A percentile compares a stretch with the other conserved stretches of the same genome.
Evolutionary conservation across 2,329 filamentous ascomycete genomes (phyloP).

Genomic region (Aspergillus fijiensis): DNA sequence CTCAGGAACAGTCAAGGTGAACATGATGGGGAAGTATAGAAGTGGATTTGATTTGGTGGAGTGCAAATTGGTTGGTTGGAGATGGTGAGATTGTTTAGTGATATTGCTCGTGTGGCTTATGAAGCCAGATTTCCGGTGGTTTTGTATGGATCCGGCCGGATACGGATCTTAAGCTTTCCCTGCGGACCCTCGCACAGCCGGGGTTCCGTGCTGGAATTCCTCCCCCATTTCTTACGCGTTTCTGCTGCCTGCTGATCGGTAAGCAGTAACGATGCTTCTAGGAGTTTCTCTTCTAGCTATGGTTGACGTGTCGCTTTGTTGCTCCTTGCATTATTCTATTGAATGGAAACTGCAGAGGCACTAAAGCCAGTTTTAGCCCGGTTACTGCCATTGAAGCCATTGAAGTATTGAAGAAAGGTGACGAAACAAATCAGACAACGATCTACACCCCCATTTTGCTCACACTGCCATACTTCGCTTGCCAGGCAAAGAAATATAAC

Average conservation of each 20-base stretch:
- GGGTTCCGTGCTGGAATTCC: neutral
- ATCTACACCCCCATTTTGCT: conserved; percentile 40
- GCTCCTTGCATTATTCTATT: neutral
- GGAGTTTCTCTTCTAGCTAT: neutral
- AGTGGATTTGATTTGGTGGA: neutral
- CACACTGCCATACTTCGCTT: conserved; percentile 91
- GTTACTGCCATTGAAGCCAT: neutral
- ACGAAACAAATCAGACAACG: neutral
- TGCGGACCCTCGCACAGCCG: neutral
- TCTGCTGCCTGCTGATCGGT: neutral
- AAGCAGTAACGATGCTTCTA: neutral
- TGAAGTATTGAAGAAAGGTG: neutral
- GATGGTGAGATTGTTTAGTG: neutral
- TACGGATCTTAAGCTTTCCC: neutral
- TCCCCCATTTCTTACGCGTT: neutral
- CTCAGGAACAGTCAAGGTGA: conserved; percentile 46
- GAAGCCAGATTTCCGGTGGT: neutral
- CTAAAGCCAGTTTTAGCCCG: neutral
- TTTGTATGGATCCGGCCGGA: neutral
- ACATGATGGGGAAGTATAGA: conserved; percentile 29
- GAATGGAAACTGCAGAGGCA: neutral
- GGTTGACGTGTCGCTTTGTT: neutral
- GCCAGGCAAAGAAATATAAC: conserved; percentile 97
- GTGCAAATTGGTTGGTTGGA: neutral
- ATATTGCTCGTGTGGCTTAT: neutral